Evolutionary conservation across 75 land plant genomes (phyloP).

Genomic region (Chamaecyparis obtusa): DNA sequence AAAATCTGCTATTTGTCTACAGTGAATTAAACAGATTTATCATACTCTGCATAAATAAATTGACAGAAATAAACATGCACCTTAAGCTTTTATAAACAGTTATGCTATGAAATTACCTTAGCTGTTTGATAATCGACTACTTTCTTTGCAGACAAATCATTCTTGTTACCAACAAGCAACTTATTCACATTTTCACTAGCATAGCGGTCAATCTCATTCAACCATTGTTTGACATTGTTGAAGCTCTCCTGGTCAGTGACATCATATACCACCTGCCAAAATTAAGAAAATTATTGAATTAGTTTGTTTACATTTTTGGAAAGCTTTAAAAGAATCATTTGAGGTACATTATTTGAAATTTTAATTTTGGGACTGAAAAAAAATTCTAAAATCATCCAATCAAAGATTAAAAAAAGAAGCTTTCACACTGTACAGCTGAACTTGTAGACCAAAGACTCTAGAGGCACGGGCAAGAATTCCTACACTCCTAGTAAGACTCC

Average conservation of each 20-base stretch:
- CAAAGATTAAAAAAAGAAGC: too few relatives aligned
- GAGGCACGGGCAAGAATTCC: too few relatives aligned
- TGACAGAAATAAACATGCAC: background rate
- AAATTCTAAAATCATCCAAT: too few relatives aligned
- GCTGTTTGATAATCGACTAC: slow-evolving; percentile 75
- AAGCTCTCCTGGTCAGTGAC: slow-evolving; percentile 84
- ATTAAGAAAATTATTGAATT: background rate
- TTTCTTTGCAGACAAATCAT: slow-evolving; percentile 68
- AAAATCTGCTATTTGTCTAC: background rate
- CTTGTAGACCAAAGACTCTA: too few relatives aligned
- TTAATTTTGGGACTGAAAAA: too few relatives aligned
- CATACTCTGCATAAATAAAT: background rate
- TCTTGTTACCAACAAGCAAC: slow-evolving; percentile 81
- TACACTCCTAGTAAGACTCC: too few relatives aligned
- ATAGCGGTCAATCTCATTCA: slow-evolving; percentile 86
- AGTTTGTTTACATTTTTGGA: too few relatives aligned
- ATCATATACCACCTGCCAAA: slow-evolving; percentile 75
- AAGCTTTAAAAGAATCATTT: too few relatives aligned
- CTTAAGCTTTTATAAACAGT: background rate
- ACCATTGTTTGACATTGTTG: slow-evolving; percentile 84
- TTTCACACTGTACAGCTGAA: too few relatives aligned
- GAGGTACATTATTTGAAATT: too few relatives aligned
- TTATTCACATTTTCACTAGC: slow-evolving; percentile 89
- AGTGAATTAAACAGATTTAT: background rate
- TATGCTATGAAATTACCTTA: slow-evolving; percentile 44